Evolutionary conservation across 2,329 filamentous ascomycete species (phyloP), one percentile per base, ranked within the genome.

Genomic region (Trichoderma citrinoviride): DNA sequence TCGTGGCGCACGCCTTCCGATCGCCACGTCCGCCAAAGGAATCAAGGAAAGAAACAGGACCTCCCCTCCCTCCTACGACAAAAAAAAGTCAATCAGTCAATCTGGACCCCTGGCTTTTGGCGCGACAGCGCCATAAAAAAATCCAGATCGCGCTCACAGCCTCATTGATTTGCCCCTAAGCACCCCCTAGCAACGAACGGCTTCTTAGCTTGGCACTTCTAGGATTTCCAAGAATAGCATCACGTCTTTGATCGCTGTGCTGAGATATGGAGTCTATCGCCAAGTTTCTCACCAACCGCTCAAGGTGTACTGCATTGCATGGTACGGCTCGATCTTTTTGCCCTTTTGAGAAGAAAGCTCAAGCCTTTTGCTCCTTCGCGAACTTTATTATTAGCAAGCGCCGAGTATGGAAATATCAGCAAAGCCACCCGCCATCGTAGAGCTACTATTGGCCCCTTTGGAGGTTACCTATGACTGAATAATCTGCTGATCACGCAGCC

Each of bases 71-170:
- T 12, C 27, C 29, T 25, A 41, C 23, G 25, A 21, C 3, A 15
- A 40, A 46, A 37, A 27, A 6, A 55, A 44, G 33, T 37, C 33
- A 27, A 25, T 21, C 44, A 19, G 25, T 60, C 56, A 49, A 58
- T 47, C 23, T 27, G 27, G 21, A 50, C 37, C 44, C 57, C 41
- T 50, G 44, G 5, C 12, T 12, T 37, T 41, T 58, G 43, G 43
- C 40, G 27, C 27, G 33, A 37, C 53, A 19, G 23, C 56, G 5
- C 33, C 57, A 41, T 40, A 23, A 47, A 53, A 52, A 14, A 44
- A 53, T 58, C 62, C 47, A 57, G 54, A 65, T 65, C 46, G 23
- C 25, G 19, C 23, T 65, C 63, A 65, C 63, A 65, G 63, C 63
- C 63, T 60, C 63, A 53, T 53, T 43, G 29, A 40, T 27, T 47